A percentile compares a stretch with the other conserved stretches of the same genome.
Conservation (phyloP, 257 asterid species). For the Nemophila menziesii region DNA sequence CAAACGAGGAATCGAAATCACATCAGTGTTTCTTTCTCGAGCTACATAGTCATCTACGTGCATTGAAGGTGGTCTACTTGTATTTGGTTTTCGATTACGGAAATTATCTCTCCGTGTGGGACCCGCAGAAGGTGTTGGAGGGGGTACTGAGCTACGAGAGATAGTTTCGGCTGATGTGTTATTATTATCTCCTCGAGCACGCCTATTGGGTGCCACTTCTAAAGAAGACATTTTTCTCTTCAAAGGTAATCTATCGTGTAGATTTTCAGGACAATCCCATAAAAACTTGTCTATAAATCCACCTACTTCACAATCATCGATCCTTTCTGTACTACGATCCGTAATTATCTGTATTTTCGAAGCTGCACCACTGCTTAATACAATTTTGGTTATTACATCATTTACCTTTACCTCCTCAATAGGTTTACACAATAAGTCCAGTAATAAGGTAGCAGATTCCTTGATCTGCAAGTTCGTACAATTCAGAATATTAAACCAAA, state of each 20-base stretch:
- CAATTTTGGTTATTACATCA: conserved; percentile 23
- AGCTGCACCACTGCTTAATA: conserved; percentile 23
- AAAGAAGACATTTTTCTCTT: conserved; percentile 60
- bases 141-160: conserved; percentile 57
- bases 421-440: conserved; percentile 47
- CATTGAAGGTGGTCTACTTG: conserved; percentile 99
- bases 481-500: conserved; percentile 1
- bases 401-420: conserved; percentile 32
- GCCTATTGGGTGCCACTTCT: conserved; percentile 69
- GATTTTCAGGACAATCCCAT: conserved; percentile 94
- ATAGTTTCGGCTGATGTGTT: conserved; percentile 36
- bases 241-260: conserved; percentile 57
- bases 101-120: conserved; percentile 86
- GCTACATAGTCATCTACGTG: conserved; percentile 97
- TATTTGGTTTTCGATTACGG: conserved; percentile 95
- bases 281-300: conserved; percentile 50
- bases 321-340: conserved; percentile 37
- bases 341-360: conserved; percentile 40
- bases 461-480: conserved; percentile 38
- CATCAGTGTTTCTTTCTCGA: conserved; percentile 83
- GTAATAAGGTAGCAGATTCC: conserved; percentile 37
- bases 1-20: conserved; percentile 61
- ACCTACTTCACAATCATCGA: conserved; percentile 36
- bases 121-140: conserved; percentile 42
- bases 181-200: conserved; percentile 61